A percentile compares a stretch with the other conserved stretches of the same genome.
phyloP scores from a whole-genome alignment of 352 stramenopile species.

The Ochromonadaceae sp. region DNA sequence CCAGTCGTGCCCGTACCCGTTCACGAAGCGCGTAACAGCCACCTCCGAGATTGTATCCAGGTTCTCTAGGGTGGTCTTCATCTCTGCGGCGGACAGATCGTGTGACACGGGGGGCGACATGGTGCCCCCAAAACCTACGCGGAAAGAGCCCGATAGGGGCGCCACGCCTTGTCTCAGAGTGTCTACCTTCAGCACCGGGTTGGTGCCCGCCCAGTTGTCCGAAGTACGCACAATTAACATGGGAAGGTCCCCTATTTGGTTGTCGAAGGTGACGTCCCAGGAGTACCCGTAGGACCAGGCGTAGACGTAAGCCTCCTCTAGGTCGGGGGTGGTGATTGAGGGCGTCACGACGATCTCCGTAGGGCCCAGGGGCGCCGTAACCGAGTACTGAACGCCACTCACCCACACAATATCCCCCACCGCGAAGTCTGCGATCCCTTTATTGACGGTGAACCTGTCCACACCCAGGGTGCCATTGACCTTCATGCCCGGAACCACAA shows the following conservation, averaged over 20 bases:
- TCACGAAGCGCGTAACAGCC: conserved; percentile 50
- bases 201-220: conserved; percentile 80
- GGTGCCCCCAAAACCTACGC: conserved; percentile 53
- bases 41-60: conserved; percentile 68
- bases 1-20: conserved; percentile 89
- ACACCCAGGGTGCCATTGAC: neutral
- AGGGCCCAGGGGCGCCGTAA: conserved; percentile 21
- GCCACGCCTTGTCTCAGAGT: conserved; percentile 58
- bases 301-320: conserved; percentile 35
- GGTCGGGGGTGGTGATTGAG: conserved; percentile 19
- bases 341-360: neutral
- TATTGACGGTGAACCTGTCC: neutral
- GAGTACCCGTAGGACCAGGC: conserved; percentile 52
- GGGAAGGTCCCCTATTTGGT: conserved; percentile 52
- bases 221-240: conserved; percentile 57
- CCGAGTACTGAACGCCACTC: conserved; percentile 24
- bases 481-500: conserved; percentile 19
- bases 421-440: conserved; percentile 20
- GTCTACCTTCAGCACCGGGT: conserved; percentile 59
- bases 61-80: conserved; percentile 67
- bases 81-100: conserved; percentile 52
- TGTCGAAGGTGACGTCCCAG: conserved; percentile 48
- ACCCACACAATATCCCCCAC: conserved; percentile 41
- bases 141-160: conserved; percentile 76
- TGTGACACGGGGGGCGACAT: conserved; percentile 61